These are phyloP conservation scores for Fusarium ramigenum DNA, from an alignment of 2,329 filamentous ascomycete genomes.

Conservation along the genomic window DNA sequence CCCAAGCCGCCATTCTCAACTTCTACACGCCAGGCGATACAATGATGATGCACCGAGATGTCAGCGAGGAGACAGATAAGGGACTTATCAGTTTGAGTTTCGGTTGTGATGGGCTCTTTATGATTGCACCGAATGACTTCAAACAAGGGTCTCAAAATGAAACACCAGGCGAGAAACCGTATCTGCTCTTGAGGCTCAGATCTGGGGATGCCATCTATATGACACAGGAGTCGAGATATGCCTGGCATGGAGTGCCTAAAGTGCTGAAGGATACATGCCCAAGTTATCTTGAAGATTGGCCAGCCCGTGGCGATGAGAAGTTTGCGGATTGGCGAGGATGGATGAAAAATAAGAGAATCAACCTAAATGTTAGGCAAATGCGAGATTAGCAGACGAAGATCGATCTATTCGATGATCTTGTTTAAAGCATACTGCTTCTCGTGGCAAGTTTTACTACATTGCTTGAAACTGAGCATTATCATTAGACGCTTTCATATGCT, in stretches of 20 bases:
- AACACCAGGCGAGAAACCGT: slow-evolving; percentile 53
- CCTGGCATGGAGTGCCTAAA: slow-evolving; percentile 95
- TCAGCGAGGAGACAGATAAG: slow-evolving; percentile 83
- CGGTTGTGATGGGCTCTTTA: slow-evolving; percentile 89
- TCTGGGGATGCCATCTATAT: slow-evolving; percentile 94
- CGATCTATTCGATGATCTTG: neutral
- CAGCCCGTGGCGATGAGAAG: slow-evolving; percentile 57
- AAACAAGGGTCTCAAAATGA: slow-evolving; percentile 17
- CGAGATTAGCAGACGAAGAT: slow-evolving; percentile 54
- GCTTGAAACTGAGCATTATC: neutral
- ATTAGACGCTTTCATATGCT: neutral
- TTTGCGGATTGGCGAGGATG: slow-evolving; percentile 82
- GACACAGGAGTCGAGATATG: slow-evolving; percentile 81
- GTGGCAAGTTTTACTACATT: neutral
- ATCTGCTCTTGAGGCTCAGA: slow-evolving; percentile 72
- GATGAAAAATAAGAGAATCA: slow-evolving; percentile 89
- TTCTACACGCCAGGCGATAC: slow-evolving; percentile 91
- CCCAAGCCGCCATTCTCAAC: slow-evolving; percentile 94
- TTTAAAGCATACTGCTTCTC: neutral
- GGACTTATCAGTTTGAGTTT: slow-evolving; percentile 87
- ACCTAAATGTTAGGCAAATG: slow-evolving; percentile 94
- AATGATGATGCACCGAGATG: slow-evolving; percentile 91
- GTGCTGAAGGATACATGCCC: slow-evolving; percentile 85
- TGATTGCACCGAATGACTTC: slow-evolving; percentile 72
- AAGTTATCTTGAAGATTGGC: slow-evolving; percentile 78